Evolutionary conservation across 192 early-diverging fungal genomes (phyloP).

Genomic region (Gaertneriomyces semiglobifer): DNA sequence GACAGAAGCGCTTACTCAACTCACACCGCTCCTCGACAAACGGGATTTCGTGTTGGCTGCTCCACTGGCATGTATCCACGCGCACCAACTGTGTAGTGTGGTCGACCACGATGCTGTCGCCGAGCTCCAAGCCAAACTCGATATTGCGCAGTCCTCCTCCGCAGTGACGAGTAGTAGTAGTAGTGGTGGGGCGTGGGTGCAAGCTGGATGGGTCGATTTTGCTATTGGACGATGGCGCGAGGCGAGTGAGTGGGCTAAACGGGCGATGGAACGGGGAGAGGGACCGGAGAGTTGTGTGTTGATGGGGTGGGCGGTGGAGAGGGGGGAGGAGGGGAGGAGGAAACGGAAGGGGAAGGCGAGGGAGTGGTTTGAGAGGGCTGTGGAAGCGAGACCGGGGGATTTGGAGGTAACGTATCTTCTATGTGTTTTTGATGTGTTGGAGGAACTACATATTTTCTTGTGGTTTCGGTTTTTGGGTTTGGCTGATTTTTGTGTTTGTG

Average conservation of each 20-base stretch:
- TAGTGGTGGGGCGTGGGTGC: slow-evolving; percentile 4
- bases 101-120: slow-evolving; percentile 48
- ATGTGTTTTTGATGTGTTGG: background rate
- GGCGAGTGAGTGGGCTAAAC: slow-evolving; percentile 20
- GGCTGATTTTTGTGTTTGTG: no score
- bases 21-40: slow-evolving; percentile 48
- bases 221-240: slow-evolving; percentile 12
- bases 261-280: slow-evolving; percentile 25
- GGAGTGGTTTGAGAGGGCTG: slow-evolving; percentile 49
- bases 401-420: slow-evolving; percentile 33
- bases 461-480: no score
- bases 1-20: slow-evolving; percentile 40
- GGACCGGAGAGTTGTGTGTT: slow-evolving; percentile 20
- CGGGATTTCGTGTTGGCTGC: slow-evolving; percentile 43
- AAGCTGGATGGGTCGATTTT: slow-evolving; percentile 26
- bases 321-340: no score
- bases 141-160: slow-evolving; percentile 35
- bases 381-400: slow-evolving; percentile 43
- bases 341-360: slow-evolving; percentile 20
- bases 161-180: background rate
- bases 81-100: slow-evolving; percentile 47
- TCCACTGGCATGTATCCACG: slow-evolving; percentile 46
- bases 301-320: slow-evolving; percentile 41
- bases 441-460: no score
- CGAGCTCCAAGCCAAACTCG: slow-evolving; percentile 48